Evolutionary conservation across 2,329 filamentous ascomycete genomes (phyloP).

Genomic region (Dothidotthia symphoricarpi): DNA sequence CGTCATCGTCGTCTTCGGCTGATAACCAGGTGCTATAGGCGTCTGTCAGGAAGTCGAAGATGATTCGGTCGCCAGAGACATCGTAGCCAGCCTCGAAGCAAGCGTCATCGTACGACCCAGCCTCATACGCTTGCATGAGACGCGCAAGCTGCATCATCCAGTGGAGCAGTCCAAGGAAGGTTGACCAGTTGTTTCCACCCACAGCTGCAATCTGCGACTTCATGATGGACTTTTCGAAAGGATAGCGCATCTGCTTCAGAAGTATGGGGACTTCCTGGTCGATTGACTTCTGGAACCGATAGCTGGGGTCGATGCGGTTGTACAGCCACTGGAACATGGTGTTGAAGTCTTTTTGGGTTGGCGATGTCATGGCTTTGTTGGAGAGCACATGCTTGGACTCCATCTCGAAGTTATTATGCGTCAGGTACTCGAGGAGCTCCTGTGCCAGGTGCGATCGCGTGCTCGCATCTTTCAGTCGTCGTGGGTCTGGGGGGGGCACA

Average conservation of each 20-base stretch:
- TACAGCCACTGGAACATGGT: conserved; percentile 98
- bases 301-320: conserved; percentile 88
- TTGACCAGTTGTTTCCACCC: conserved; percentile 94
- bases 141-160: conserved; percentile 99
- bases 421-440: conserved; percentile 87
- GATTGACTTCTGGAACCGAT: conserved; percentile 90
- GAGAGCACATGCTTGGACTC: conserved; percentile 95
- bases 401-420: conserved; percentile 93
- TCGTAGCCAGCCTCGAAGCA: conserved; percentile 86
- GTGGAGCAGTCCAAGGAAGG: conserved; percentile 87
- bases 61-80: conserved; percentile 84
- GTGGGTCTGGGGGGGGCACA: conserved; percentile 80
- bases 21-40: conserved; percentile 93
- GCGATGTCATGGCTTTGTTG: conserved; percentile 85
- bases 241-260: conserved; percentile 89
- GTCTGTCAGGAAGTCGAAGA: conserved; percentile 85
- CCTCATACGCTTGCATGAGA: conserved; percentile 82
- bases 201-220: conserved; percentile 95
- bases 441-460: conserved; percentile 82
- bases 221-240: conserved; percentile 91
- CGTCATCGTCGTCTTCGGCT: conserved; percentile 72
- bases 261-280: conserved; percentile 93
- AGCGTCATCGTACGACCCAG: conserved; percentile 82
- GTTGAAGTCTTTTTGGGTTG: conserved; percentile 97
- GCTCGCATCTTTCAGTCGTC: conserved; percentile 76